A percentile compares a stretch with the other conserved stretches of the same genome.
phyloP scores from a whole-genome alignment of 176 grass and related monocot genomes.

The Puccinellia tenuiflora region DNA sequence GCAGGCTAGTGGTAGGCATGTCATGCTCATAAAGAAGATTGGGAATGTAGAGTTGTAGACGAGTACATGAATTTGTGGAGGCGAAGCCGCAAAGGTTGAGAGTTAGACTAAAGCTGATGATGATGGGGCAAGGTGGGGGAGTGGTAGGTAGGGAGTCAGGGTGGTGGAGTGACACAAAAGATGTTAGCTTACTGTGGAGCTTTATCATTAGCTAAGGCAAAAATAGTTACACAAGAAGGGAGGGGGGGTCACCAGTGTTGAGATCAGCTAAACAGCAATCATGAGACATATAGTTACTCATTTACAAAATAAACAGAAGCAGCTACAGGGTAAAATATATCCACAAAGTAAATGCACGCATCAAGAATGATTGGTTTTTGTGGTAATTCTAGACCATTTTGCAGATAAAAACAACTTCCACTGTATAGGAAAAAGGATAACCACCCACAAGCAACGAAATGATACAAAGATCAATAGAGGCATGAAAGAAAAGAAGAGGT shows the following conservation, averaged over 20 bases:
- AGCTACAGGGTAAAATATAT: background rate
- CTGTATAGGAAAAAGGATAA: background rate
- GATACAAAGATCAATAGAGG: background rate
- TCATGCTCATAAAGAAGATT: background rate
- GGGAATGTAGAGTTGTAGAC: background rate
- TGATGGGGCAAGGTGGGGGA: background rate
- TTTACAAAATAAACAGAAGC: background rate
- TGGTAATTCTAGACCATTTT: background rate
- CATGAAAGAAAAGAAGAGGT: background rate
- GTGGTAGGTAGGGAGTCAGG: background rate
- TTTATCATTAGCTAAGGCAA: background rate
- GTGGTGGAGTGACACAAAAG: background rate
- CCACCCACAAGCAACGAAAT: background rate
- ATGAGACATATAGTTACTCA: background rate
- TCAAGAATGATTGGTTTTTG: background rate
- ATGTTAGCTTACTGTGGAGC: background rate
- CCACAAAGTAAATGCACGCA: background rate
- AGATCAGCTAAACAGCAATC: background rate
- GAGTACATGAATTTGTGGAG: background rate
- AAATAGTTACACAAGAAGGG: background rate
- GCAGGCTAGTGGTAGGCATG: background rate
- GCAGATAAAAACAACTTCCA: background rate
- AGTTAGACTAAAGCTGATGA: background rate
- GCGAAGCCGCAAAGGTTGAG: background rate
- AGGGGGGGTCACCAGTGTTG: background rate